phyloP scores from a whole-genome alignment of 768 basidiomycete species.

The Suillus subalutaceus region DNA sequence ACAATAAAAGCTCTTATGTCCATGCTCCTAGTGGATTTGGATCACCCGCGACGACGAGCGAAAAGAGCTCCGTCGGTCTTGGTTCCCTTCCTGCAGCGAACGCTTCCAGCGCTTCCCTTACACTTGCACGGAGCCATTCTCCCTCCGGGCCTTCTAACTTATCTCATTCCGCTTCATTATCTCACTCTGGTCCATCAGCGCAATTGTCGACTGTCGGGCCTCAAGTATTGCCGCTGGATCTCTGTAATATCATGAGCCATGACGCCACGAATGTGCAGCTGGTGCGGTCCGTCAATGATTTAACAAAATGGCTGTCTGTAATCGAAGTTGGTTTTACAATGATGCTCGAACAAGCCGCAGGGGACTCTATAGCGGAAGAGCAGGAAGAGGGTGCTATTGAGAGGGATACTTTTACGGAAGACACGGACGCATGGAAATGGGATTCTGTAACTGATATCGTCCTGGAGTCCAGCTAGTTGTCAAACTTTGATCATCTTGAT shows the following conservation, averaged over 20 bases:
- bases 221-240: constrained; percentile 68
- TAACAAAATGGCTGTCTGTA: constrained; percentile 74
- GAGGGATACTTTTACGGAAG: constrained; percentile 16
- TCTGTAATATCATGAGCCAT: constrained; percentile 52
- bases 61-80: constrained; percentile 25
- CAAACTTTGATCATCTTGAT: not conserved
- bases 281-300: constrained; percentile 70
- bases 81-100: constrained; percentile 35
- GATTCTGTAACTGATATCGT: constrained; percentile 22
- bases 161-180: constrained; percentile 34
- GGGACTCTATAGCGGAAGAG: constrained; percentile 67
- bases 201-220: constrained; percentile 41
- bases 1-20: constrained; percentile 39
- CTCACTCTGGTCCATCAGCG: constrained; percentile 37
- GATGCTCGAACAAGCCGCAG: constrained; percentile 57
- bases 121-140: constrained; percentile 35
- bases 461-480: constrained; percentile 7
- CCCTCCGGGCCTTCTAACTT: constrained; percentile 30
- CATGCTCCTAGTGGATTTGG: constrained; percentile 43
- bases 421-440: constrained; percentile 15
- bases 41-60: constrained; percentile 23
- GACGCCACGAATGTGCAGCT: constrained; percentile 72
- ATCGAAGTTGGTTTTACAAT: constrained; percentile 73
- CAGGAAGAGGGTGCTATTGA: constrained; percentile 46
- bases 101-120: constrained; percentile 44